These are phyloP conservation scores for Phaffia rhodozyma DNA, from an alignment of 1,284 basidiomycete genomes.

Conservation along the genomic window DNA sequence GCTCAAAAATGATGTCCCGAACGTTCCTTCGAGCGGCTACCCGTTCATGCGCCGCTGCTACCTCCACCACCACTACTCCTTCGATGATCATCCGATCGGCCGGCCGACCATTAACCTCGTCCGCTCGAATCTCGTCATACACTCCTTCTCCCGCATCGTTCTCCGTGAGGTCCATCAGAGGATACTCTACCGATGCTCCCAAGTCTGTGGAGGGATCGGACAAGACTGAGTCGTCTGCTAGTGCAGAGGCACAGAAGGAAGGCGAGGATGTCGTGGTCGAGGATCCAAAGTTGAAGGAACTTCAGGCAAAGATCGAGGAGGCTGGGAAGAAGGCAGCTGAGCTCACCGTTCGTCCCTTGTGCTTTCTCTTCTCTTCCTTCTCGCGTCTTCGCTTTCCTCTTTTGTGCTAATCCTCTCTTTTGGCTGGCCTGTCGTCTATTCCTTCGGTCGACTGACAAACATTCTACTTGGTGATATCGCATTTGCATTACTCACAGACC, in stretches of 20 bases:
- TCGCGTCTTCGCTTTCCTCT: not conserved
- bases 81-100: no score
- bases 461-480: no score
- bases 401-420: not conserved
- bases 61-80: no score
- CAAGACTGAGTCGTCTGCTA: slow-evolving; percentile 19
- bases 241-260: slow-evolving; percentile 23
- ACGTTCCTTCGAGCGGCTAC: no score
- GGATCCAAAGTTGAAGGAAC: slow-evolving; percentile 32
- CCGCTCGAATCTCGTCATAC: no score
- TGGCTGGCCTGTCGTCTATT: not conserved
- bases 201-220: slow-evolving; percentile 28
- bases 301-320: slow-evolving; percentile 60
- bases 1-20: no score
- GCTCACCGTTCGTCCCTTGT: slow-evolving; percentile 52
- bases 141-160: no score
- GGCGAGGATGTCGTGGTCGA: slow-evolving; percentile 23
- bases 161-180: no score
- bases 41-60: no score
- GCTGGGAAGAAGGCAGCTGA: slow-evolving; percentile 61
- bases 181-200: not conserved
- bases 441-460: no score
- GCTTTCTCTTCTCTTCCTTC: not conserved
- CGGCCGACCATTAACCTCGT: no score
- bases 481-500: slow-evolving; percentile 41